These are phyloP conservation scores for Candida chilensis DNA, from an alignment of 805 yeast species.

Conservation along the genomic window DNA sequence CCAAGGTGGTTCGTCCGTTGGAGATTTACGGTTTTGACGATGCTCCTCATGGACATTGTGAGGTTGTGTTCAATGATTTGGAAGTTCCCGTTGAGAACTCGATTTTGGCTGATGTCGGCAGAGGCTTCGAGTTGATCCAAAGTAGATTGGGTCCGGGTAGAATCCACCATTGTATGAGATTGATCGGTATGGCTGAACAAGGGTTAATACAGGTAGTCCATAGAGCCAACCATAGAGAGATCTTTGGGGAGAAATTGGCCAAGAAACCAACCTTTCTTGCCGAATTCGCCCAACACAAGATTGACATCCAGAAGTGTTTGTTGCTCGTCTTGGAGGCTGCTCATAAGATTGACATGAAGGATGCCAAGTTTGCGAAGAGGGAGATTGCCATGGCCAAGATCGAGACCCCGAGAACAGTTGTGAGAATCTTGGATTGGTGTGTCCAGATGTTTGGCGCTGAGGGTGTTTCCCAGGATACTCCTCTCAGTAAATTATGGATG, in stretches of 20 bases:
- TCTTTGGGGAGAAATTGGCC: slow-evolving; percentile 42
- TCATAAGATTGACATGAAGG: slow-evolving; percentile 42
- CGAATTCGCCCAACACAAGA: slow-evolving; percentile 41
- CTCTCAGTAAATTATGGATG: slow-evolving; percentile 44
- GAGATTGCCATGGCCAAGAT: slow-evolving; percentile 60
- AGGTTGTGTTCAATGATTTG: slow-evolving; percentile 39
- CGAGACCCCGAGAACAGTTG: slow-evolving; percentile 47
- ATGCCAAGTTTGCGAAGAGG: slow-evolving; percentile 43
- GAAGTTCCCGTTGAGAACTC: slow-evolving; percentile 35
- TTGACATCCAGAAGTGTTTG: slow-evolving; percentile 44
- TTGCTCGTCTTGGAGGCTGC: slow-evolving; percentile 52
- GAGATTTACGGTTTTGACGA: slow-evolving; percentile 53
- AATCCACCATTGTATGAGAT: slow-evolving; percentile 62
- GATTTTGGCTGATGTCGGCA: slow-evolving; percentile 35
- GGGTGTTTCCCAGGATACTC: slow-evolving; percentile 55
- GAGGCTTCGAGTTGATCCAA: slow-evolving; percentile 56
- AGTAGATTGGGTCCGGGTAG: slow-evolving; percentile 64
- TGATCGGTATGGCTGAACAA: slow-evolving; percentile 52
- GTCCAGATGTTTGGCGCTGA: slow-evolving; percentile 59
- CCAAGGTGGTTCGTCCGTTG: slow-evolving; percentile 39
- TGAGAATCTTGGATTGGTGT: slow-evolving; percentile 48
- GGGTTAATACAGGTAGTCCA: slow-evolving; percentile 36
- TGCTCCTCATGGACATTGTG: slow-evolving; percentile 69
- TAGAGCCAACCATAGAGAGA: slow-evolving; percentile 42
- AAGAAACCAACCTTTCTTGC: slow-evolving; percentile 40